phyloP scores from a whole-genome alignment of 139 green algal species.

The Microglena sp. region DNA sequence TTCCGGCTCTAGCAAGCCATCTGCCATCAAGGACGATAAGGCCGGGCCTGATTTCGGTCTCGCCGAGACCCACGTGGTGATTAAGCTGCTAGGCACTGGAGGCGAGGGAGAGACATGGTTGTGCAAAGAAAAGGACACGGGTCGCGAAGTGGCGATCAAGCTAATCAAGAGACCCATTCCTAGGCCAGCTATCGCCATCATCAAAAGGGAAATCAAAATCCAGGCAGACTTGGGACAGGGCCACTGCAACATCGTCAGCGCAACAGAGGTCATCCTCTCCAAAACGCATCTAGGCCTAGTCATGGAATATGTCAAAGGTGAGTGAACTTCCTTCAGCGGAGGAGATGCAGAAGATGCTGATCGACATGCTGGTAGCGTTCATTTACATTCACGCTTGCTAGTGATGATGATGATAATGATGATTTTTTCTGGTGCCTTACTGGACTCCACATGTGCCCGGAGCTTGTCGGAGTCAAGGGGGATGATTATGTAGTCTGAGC shows the following conservation, averaged over 20 bases:
- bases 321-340: constrained; percentile 1
- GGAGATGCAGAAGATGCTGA: too few relatives aligned
- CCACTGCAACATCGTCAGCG: constrained; percentile 54
- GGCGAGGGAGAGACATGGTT: constrained; percentile 54
- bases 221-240: constrained; percentile 47
- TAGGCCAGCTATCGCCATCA: constrained; percentile 41
- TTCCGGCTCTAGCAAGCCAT: not conserved
- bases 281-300: constrained; percentile 42
- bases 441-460: too few relatives aligned
- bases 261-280: constrained; percentile 46
- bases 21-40: not conserved
- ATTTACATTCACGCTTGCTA: too few relatives aligned
- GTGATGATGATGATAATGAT: too few relatives aligned
- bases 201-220: constrained; percentile 58
- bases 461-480: too few relatives aligned
- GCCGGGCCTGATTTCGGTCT: constrained; percentile 37
- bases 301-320: constrained; percentile 55
- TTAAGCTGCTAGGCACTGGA: constrained; percentile 40
- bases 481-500: too few relatives aligned
- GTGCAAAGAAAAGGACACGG: constrained; percentile 23
- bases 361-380: too few relatives aligned
- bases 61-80: constrained; percentile 22
- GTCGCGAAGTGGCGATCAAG: constrained; percentile 43
- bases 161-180: constrained; percentile 51
- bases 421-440: too few relatives aligned